Conservation (phyloP, 1,139 yeast genomes). For the Zygoascus sp. region DNA sequence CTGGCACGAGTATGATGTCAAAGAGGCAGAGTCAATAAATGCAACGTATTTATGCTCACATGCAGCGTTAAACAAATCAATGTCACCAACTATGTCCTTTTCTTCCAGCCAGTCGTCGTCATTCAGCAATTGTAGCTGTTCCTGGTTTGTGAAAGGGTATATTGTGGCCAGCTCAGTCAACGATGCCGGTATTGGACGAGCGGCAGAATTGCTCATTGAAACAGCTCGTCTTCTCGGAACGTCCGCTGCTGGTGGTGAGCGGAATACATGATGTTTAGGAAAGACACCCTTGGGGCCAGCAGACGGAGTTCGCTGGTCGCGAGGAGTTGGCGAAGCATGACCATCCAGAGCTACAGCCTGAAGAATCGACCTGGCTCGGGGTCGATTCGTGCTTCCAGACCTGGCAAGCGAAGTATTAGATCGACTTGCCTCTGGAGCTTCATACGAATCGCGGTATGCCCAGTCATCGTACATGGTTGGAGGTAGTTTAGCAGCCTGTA, state of each 20-base stretch:
- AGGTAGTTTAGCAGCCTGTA: not conserved
- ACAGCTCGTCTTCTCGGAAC: constrained; percentile 22
- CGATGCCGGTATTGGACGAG: constrained; percentile 12
- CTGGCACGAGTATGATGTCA: constrained; percentile 32
- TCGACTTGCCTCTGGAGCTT: constrained; percentile 15
- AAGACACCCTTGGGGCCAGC: not conserved
- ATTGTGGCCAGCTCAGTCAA: constrained; percentile 1
- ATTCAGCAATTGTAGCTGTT: not conserved
- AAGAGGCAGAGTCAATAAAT: constrained; percentile 31
- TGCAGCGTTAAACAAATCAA: constrained; percentile 28
- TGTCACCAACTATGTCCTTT: constrained; percentile 8
- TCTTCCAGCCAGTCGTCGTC: constrained; percentile 7
- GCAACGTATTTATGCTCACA: constrained; percentile 22
- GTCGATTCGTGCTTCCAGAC: constrained; percentile 16
- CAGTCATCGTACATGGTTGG: constrained; percentile 33
- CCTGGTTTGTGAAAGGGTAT: constrained; percentile 16
- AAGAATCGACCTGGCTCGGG: constrained; percentile 28
- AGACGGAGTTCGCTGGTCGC: not conserved
- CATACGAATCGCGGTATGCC: constrained; percentile 29
- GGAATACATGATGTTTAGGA: not conserved
- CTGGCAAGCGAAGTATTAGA: constrained; percentile 1
- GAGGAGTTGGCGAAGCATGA: constrained; percentile 9
- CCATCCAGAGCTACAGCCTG: constrained; percentile 29
- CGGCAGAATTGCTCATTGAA: constrained; percentile 11
- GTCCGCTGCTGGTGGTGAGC: constrained; percentile 20